Base-by-base conservation (phyloP, 2,329 filamentous ascomycete species). In the Xylariaceae sp. region DNA sequence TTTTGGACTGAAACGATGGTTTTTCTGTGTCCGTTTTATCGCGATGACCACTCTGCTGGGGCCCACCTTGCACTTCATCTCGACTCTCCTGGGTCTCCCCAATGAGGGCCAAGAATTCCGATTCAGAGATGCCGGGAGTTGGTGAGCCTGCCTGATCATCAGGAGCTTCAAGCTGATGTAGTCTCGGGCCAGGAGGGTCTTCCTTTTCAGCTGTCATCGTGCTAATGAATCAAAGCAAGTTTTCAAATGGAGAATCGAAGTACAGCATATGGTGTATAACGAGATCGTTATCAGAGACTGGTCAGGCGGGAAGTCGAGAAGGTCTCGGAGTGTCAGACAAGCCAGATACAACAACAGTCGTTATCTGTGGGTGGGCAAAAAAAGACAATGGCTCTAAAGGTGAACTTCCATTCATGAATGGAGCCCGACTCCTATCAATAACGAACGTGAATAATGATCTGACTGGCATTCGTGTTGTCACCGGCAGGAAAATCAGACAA, bases 1-100 rank as follows among this genome's bases (percentile, higher is more conserved):
- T 13, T n/a, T 13, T 18, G 13, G 49, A 9, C 39, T 57, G 50
- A 17, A 11, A 11, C 8, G 47, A 47, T 18, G 44, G 48, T 9
- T 9, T n/a, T 17, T 15, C 2, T 34, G 51, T 42, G 30, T 18
- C 49, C 39, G 7, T 30, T 35, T 39, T n/a, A 15, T 23, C 18
- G 49, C 63, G 50, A 3, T 4, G 30, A 51, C n/a, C 48, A n/a
- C 9, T 17, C 30, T 35, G 35, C 7, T 52, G 15, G 6, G 18
- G 37, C 47, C 35, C 49, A 34, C 18, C 15, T 47, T 45, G 15
- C 11, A 15, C 6, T 47, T 30, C 13, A 23, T 8, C 34, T 7
- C 57, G 61, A 2, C 59, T 62, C 30, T 55, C 45, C 10, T 60
- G 64, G 0, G 61, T 58, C 39, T 65, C 60, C 53, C 62, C 23